These are phyloP conservation scores for Globisporangium barbulae DNA, from an alignment of 352 stramenopile species.

Conservation along the genomic window DNA sequence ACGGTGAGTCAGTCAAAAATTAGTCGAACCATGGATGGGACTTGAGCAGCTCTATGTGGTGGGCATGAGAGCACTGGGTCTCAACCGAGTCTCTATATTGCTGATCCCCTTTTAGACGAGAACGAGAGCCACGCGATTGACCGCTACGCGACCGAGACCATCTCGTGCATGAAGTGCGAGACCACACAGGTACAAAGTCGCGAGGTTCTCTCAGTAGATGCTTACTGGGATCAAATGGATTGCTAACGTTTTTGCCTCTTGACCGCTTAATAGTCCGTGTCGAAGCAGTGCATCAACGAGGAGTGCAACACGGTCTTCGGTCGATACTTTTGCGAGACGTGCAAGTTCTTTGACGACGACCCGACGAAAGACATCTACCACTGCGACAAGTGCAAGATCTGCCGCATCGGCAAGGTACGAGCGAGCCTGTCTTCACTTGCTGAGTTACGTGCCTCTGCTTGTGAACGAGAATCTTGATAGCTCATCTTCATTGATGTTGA, in stretches of 20 bases:
- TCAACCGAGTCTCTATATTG: neutral
- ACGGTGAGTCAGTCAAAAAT: slow-evolving; percentile 46
- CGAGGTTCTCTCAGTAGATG: neutral
- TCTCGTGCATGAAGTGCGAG: slow-evolving; percentile 93
- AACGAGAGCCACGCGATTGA: slow-evolving; percentile 90
- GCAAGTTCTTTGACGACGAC: slow-evolving; percentile 95
- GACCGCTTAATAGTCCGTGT: slow-evolving; percentile 43
- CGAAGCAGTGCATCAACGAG: slow-evolving; percentile 55
- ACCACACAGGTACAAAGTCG: slow-evolving; percentile 44
- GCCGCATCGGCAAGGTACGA: slow-evolving; percentile 86
- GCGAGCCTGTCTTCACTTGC: neutral
- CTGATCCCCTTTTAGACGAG: slow-evolving; percentile 33
- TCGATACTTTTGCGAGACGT: slow-evolving; percentile 94
- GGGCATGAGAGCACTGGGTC: no score
- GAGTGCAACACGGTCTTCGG: slow-evolving; percentile 81
- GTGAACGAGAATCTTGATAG: neutral
- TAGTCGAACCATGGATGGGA: neutral
- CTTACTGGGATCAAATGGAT: neutral
- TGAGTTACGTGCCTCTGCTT: neutral
- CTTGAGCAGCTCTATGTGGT: no score
- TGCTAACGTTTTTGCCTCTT: neutral
- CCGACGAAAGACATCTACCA: slow-evolving; percentile 95
- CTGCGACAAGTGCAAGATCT: slow-evolving; percentile 98
- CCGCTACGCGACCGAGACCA: slow-evolving; percentile 91
- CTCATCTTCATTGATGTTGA: neutral